These are phyloP conservation scores for Botryotinia convoluta DNA, from an alignment of 2,329 filamentous ascomycete species.

Conservation along the genomic window DNA sequence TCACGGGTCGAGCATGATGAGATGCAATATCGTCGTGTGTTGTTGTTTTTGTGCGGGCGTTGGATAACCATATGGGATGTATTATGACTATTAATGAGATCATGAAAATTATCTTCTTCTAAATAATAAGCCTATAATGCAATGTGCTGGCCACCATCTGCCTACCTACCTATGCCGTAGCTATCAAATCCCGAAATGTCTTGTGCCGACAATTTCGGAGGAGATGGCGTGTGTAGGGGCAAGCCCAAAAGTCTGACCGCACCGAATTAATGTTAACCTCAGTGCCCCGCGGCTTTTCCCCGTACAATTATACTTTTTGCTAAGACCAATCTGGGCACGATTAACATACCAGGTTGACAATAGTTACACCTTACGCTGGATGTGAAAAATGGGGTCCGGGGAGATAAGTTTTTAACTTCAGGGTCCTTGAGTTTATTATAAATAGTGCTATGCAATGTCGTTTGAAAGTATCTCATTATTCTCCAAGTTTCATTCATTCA, in stretches of 20 bases:
- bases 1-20: constrained; percentile 27
- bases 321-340: not conserved
- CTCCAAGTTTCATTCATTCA: not conserved
- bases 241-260: not conserved
- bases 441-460: not conserved
- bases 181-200: not conserved
- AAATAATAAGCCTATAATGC: not conserved
- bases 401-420: not conserved
- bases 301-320: not conserved
- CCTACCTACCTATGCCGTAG: not conserved
- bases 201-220: not conserved
- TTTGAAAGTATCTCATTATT: not conserved
- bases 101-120: not conserved
- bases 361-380: not conserved
- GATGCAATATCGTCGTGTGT: not conserved
- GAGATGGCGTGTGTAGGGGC: not conserved
- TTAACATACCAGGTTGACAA: not conserved
- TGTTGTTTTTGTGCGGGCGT: not conserved
- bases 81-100: constrained; percentile 27
- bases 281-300: not conserved
- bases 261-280: not conserved
- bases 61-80: constrained; percentile 1
- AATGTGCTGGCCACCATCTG: not conserved
- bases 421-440: not conserved
- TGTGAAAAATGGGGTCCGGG: not conserved